Base-by-base conservation (phyloP, 2,329 filamentous ascomycete genomes). In the Arthrobotrys megalospora region DNA sequence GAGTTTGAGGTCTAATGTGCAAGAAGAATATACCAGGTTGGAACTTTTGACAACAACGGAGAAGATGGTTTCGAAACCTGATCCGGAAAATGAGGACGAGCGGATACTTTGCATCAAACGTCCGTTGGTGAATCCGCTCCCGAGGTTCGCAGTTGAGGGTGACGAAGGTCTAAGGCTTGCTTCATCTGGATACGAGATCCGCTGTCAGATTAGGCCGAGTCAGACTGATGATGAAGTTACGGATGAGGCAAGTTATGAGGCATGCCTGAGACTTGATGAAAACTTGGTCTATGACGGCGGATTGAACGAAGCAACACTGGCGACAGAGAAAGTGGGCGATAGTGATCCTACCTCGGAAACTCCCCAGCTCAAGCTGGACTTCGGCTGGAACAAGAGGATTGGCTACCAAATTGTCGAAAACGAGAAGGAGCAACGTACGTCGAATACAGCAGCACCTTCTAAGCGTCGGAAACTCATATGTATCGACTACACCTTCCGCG, bases 121-220 rank as follows among this genome's bases (percentile, higher is more conserved):
- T 7, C 60, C 48, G 3, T 66, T 73, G 6, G 50, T 66, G 50
- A 66, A 66, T 12, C 69, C 69, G 36, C 19, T 73, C 19, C 50
- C 38, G 12, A 36, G 50, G 38, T 73, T 73, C n/a, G 50, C 48
- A 11, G 21, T 62, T 21, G 41, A 53, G 7, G 38, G 36, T 55
- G 55, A 24, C 6, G 41, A 38, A 32, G 58, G 38, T 8, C 8
- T 10, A 43, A 43, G 10, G 19, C 24, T 43, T 24, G 36, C 55
- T 10, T 3, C 36, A 16, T 60, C 55, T 4, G 55, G 55, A 10
- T 60, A 60, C 14, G 55, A 60, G 24, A 43, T 60, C 7, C 8
- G 11, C 3, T 60, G 34, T 60, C 55, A 19, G 36, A 28, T 60
- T 60, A 6, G 36, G 19, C 34, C 24, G 8, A 16, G 34, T 6